These are phyloP conservation scores for Pseudophaeomoniella oleicola DNA, from an alignment of 2,329 filamentous ascomycete species.

Conservation along the genomic window DNA sequence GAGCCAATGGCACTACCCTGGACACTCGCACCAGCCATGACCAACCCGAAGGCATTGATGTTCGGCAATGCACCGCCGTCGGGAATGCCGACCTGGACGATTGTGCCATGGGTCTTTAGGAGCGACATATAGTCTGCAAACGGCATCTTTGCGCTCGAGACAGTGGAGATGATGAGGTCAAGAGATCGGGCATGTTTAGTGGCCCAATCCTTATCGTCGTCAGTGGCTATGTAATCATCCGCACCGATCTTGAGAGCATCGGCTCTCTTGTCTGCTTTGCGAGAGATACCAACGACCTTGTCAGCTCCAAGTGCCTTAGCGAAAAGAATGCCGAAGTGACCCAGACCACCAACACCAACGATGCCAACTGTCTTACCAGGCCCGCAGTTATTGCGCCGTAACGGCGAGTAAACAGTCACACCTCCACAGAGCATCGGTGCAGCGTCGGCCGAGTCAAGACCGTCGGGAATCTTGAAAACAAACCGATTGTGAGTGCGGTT, in stretches of 20 bases:
- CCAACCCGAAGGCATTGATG: conserved; percentile 59
- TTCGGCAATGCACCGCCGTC: conserved; percentile 13
- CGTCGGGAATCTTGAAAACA: conserved; percentile 54
- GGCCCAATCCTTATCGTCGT: conserved; percentile 41
- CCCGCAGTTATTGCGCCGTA: conserved; percentile 55
- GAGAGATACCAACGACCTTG: conserved; percentile 43
- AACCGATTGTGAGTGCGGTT: conserved; percentile 65
- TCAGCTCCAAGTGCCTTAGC: conserved; percentile 51
- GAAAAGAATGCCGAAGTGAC: conserved; percentile 56
- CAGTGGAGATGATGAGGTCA: conserved; percentile 55
- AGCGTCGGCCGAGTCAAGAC: conserved; percentile 29
- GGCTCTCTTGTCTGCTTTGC: conserved; percentile 41
- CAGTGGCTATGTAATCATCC: conserved; percentile 37
- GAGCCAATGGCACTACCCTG: conserved; percentile 56
- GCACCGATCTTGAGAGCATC: conserved; percentile 43
- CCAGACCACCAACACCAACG: conserved; percentile 43
- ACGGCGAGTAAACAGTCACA: conserved; percentile 61
- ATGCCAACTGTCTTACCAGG: conserved; percentile 38
- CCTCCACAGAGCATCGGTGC: conserved; percentile 61
- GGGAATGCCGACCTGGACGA: conserved; percentile 68
- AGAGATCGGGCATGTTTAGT: conserved; percentile 37
- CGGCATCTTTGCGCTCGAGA: conserved; percentile 50
- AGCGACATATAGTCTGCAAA: conserved; percentile 55
- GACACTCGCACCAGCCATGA: conserved; percentile 56
- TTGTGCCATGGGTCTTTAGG: conserved; percentile 68